Percentiles rank a stretch among this genome's conserved stretches.
Conservation (phyloP, 805 yeast genomes). For the Candida succiphila region DNA sequence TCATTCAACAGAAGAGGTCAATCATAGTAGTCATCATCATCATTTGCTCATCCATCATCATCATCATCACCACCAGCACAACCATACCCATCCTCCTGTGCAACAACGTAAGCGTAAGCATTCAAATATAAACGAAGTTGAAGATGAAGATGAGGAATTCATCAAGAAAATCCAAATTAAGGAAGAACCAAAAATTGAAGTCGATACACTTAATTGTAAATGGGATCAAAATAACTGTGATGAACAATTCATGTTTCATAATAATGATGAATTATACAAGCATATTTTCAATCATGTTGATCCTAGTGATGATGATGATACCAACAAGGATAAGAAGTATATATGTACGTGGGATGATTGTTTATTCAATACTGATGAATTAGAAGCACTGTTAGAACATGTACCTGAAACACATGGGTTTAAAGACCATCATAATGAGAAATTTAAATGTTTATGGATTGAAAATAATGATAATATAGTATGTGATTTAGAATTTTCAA, state of each 20-base stretch:
- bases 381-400: slow-evolving; percentile 50
- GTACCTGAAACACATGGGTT: slow-evolving; percentile 37
- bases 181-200: slow-evolving; percentile 35
- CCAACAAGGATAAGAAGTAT: slow-evolving; percentile 7
- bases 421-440: slow-evolving; percentile 13
- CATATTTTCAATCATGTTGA: slow-evolving; percentile 27
- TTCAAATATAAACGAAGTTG: slow-evolving; percentile 13
- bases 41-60: slow-evolving; percentile 4
- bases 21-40: slow-evolving; percentile 4
- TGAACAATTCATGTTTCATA: slow-evolving; percentile 16
- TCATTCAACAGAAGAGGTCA: too few relatives aligned
- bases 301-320: not conserved
- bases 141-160: not conserved
- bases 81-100: slow-evolving; percentile 2
- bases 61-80: slow-evolving; percentile 6
- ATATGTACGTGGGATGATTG: slow-evolving; percentile 77
- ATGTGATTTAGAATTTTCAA: slow-evolving; percentile 42
- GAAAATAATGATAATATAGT: slow-evolving; percentile 2
- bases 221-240: slow-evolving; percentile 20
- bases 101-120: slow-evolving; percentile 18
- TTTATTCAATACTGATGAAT: slow-evolving; percentile 41
- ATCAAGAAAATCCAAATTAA: not conserved
- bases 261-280: slow-evolving; percentile 29
- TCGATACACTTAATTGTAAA: slow-evolving; percentile 16
- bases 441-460: not conserved